Conservation (phyloP, 371 early-diverging fungal species). For the Mucor indicus region DNA sequence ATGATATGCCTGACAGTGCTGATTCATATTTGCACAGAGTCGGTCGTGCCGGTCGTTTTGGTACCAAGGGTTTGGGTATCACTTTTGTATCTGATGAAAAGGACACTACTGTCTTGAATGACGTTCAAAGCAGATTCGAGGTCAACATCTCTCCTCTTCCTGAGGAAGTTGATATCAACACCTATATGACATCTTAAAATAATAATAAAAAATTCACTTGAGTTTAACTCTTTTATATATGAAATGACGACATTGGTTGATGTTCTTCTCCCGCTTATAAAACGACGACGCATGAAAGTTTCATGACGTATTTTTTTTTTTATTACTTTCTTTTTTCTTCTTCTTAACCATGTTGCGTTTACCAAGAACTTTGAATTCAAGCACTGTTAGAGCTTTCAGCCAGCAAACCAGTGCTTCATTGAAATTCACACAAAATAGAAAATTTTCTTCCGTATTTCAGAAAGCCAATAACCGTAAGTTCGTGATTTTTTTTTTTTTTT, state of each 20-base stretch:
- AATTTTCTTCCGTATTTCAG: background rate
- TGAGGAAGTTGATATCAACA: conserved; percentile 79
- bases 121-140: conserved; percentile 95
- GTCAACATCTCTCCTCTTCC: conserved; percentile 91
- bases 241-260: too few relatives aligned
- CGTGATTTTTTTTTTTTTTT: background rate
- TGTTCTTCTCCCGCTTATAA: background rate
- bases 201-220: too few relatives aligned
- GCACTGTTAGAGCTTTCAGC: background rate
- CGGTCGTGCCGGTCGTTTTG: conserved; percentile 99
- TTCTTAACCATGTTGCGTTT: conserved; percentile 3
- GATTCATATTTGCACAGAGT: conserved; percentile 98
- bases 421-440: background rate
- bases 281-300: conserved; percentile 39
- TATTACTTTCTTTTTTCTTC: background rate
- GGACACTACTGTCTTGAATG: conserved; percentile 79
- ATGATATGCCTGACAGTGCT: conserved; percentile 95
- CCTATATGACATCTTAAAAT: conserved; percentile 59
- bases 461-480: background rate
- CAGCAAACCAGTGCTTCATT: background rate
- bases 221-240: too few relatives aligned
- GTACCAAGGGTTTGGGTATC: conserved; percentile 97
- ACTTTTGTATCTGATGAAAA: conserved; percentile 93
- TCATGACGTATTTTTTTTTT: background rate
- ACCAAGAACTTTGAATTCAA: conserved; percentile 2